phyloP scores from a whole-genome alignment of 768 basidiomycete genomes.

The Baorangia bicolor region DNA sequence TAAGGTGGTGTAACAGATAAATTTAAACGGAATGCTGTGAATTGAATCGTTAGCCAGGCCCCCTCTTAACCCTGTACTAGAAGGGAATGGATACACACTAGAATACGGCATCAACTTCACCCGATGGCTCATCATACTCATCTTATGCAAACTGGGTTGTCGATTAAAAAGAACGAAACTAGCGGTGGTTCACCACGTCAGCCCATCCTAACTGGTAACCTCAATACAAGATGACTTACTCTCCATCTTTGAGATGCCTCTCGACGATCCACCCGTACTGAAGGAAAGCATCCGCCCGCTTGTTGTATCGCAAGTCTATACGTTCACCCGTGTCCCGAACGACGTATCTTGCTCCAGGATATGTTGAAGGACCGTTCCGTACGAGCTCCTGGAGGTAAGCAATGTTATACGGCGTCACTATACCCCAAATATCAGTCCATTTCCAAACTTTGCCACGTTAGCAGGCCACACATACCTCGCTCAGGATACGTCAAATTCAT shows the following conservation, averaged over 20 bases:
- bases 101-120: conserved; percentile 98
- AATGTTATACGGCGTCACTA: conserved; percentile 98
- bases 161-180: conserved; percentile 79
- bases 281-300: conserved; percentile 90
- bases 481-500: conserved; percentile 99
- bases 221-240: conserved; percentile 57
- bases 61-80: background rate
- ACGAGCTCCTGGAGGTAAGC: conserved; percentile 92
- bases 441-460: background rate
- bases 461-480: conserved; percentile 57
- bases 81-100: conserved; percentile 53
- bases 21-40: conserved; percentile 90
- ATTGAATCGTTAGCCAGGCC: conserved; percentile 18
- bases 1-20: conserved; percentile 98
- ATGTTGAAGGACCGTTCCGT: conserved; percentile 89
- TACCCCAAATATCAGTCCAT: conserved; percentile 10
- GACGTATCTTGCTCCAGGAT: conserved; percentile 96
- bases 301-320: conserved; percentile 95
- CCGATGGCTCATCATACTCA: conserved; percentile 99
- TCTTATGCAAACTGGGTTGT: conserved; percentile 97
- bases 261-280: conserved; percentile 99
- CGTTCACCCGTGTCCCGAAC: conserved; percentile 97
- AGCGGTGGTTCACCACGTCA: conserved; percentile 1
- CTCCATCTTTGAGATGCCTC: conserved; percentile 95
- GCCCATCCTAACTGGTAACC: background rate